Conservation (phyloP, 2,329 filamentous ascomycete genomes). For the Zymoseptoria tritici region DNA sequence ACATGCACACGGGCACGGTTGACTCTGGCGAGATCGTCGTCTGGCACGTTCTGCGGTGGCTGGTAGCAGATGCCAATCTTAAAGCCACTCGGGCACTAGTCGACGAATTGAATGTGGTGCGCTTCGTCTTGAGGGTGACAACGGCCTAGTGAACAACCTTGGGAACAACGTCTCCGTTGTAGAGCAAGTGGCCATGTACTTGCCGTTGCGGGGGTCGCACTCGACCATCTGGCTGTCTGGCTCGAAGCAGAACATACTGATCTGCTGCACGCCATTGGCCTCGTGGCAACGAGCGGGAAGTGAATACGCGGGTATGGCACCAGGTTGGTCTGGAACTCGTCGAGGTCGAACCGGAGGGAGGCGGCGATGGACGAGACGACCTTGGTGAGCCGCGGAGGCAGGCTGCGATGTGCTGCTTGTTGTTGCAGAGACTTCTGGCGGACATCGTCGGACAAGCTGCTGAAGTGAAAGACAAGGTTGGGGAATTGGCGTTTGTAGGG, state of each 20-base stretch:
- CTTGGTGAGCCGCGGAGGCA: too few relatives aligned
- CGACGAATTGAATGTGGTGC: conserved; percentile 98
- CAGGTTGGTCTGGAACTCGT: conserved; percentile 99
- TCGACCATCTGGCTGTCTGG: conserved; percentile 99
- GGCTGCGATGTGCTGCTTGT: too few relatives aligned
- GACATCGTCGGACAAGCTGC: too few relatives aligned
- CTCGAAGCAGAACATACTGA: conserved; percentile 99
- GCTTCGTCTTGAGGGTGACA: conserved; percentile 97
- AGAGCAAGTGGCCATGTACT: conserved; percentile 99
- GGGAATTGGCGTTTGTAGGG: too few relatives aligned
- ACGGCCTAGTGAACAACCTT: conserved; percentile 91
- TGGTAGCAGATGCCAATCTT: conserved; percentile 99
- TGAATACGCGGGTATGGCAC: conserved; percentile 98
- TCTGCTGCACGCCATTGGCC: conserved; percentile 96
- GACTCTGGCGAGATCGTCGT: conserved; percentile 95
- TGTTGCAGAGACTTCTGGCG: too few relatives aligned
- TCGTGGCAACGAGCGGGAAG: conserved; percentile 97
- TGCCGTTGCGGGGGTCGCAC: conserved; percentile 96
- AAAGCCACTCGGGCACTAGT: conserved; percentile 99
- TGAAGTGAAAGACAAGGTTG: too few relatives aligned
- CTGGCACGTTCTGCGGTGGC: conserved; percentile 88
- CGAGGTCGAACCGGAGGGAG: conserved; percentile 95
- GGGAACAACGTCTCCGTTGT: conserved; percentile 96
- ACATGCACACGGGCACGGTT: too few relatives aligned
- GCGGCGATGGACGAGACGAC: conserved; percentile 98